These are phyloP conservation scores for Pleurostoma richardsiae DNA, from an alignment of 2,329 filamentous ascomycete genomes.

Conservation along the genomic window DNA sequence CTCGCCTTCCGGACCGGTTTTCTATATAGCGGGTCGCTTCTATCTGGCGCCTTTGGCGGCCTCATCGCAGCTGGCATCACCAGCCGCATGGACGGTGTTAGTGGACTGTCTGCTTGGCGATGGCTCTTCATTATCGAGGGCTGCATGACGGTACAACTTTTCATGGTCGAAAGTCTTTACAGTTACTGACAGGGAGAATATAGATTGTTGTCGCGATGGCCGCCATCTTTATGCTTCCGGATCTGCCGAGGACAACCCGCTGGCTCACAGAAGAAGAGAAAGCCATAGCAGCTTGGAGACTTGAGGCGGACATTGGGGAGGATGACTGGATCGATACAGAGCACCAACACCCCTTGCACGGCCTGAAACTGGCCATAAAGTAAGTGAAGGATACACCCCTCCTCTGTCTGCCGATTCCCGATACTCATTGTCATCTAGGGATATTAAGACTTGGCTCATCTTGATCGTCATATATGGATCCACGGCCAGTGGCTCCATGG, in stretches of 20 bases:
- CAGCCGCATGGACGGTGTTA: conserved; percentile 41
- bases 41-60: conserved; percentile 55
- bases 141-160: conserved; percentile 31
- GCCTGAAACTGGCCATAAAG: conserved; percentile 10
- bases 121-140: conserved; percentile 57
- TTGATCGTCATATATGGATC: conserved; percentile 12
- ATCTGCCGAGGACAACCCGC: conserved; percentile 48
- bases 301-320: conserved; percentile 30
- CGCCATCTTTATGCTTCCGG: conserved; percentile 48
- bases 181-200: not conserved
- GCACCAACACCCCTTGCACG: conserved; percentile 10
- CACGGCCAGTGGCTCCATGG: conserved; percentile 11
- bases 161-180: no score
- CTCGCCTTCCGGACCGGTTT: conserved; percentile 43
- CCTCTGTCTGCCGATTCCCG: no score
- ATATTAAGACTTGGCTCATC: conserved; percentile 15
- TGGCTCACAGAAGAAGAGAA: conserved; percentile 41
- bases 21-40: conserved; percentile 50
- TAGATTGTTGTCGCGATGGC: conserved; percentile 39
- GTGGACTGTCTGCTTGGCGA: conserved; percentile 43
- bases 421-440: not conserved
- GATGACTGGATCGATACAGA: conserved; percentile 11
- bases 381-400: no score
- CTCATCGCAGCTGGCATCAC: conserved; percentile 47
- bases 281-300: conserved; percentile 35